Conservation (phyloP, 768 basidiomycete genomes). For the Lentinula detonsa region DNA sequence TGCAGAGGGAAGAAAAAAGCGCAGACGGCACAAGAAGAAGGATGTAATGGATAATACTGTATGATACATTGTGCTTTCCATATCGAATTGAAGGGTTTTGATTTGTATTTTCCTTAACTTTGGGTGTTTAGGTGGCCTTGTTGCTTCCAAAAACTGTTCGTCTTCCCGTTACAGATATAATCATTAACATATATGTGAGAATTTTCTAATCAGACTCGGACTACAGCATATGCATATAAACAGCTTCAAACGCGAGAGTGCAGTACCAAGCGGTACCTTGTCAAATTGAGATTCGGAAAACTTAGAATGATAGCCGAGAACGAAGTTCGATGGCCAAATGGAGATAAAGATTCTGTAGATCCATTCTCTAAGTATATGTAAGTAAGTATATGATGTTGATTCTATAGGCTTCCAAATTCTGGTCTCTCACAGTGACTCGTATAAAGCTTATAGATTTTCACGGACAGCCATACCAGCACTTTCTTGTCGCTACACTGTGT, state of each 20-base stretch:
- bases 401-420: neutral
- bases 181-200: too few relatives aligned
- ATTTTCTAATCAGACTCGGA: too few relatives aligned
- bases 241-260: too few relatives aligned
- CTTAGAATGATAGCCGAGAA: neutral
- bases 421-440: neutral
- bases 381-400: neutral
- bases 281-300: neutral
- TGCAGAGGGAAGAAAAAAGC: constrained; percentile 1
- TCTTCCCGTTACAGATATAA: too few relatives aligned
- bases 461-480: neutral
- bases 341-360: neutral
- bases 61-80: neutral
- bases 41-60: constrained; percentile 7
- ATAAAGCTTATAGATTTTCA: neutral
- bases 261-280: neutral
- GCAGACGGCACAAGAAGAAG: constrained; percentile 13
- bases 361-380: too few relatives aligned
- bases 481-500: neutral
- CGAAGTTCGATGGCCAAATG: neutral
- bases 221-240: too few relatives aligned
- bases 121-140: too few relatives aligned
- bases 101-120: too few relatives aligned
- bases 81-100: too few relatives aligned
- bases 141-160: too few relatives aligned